These are phyloP conservation scores for Hemisphaericaspora nanyangensis DNA, from an alignment of 805 yeast species.

Conservation along the genomic window DNA sequence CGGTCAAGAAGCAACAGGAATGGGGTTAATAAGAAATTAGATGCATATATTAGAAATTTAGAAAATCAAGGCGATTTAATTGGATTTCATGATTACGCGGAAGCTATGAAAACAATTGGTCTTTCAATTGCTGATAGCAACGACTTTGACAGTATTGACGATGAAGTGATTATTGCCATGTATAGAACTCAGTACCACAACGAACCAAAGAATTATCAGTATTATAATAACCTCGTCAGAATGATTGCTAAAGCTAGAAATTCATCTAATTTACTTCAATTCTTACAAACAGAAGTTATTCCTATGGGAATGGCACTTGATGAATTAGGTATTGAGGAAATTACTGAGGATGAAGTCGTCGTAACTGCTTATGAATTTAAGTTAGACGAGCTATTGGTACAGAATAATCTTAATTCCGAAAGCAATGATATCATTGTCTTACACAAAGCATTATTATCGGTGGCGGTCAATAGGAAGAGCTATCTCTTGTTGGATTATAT, in stretches of 20 bases:
- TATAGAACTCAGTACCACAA: conserved; percentile 25
- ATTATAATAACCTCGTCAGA: conserved; percentile 27
- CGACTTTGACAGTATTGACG: conserved; percentile 21
- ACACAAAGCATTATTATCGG: conserved; percentile 57
- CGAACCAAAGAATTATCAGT: conserved; percentile 36
- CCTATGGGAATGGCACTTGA: conserved; percentile 32
- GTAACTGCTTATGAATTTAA: conserved; percentile 71
- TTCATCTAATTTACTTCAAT: conserved; percentile 18
- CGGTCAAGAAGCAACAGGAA: conserved; percentile 12
- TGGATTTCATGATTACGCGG: conserved; percentile 32
- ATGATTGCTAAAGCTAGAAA: conserved; percentile 24
- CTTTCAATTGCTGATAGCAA: conserved; percentile 10
- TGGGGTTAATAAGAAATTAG: conserved; percentile 16
- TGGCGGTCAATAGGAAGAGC: conserved; percentile 58
- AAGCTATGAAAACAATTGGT: conserved; percentile 30
- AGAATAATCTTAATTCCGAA: conserved; percentile 23
- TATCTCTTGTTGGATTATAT: conserved; percentile 54
- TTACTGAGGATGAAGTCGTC: conserved; percentile 58
- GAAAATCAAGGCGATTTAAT: conserved; percentile 25
- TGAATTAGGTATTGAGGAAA: conserved; percentile 37
- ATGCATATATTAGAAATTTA: conserved; percentile 25
- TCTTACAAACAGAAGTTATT: conserved; percentile 27
- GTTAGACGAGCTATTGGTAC: conserved; percentile 44
- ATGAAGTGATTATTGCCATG: conserved; percentile 31
- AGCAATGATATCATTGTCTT: conserved; percentile 37